Evolutionary conservation across 2,329 filamentous ascomycete species (phyloP), one percentile per base, ranked within the genome.

Genomic region (Curvularia lunata): DNA sequence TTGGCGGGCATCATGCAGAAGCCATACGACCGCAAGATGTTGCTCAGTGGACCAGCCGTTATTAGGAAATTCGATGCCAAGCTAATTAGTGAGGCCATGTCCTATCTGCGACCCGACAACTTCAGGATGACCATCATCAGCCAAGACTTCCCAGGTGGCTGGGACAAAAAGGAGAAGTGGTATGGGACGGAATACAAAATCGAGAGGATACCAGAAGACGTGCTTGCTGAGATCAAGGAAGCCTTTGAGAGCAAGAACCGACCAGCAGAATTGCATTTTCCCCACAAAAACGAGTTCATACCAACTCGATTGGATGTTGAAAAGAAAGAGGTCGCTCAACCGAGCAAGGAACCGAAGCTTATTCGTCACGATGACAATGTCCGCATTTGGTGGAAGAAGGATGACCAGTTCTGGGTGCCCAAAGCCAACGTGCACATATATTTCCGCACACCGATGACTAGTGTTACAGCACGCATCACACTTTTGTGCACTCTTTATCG

Each of bases 341-440:
- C 92, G 1, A 82, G 88, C 0, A 84, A 90, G 54, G 83, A 87
- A 0, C 95, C 95, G 0, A 89, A 88, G 59, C 82, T 99, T 23
- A 89, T 99, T 61, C 88, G 93, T 65, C 92, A 96, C 68, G 94
- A 97, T 65, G 83, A 88, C 5, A 81, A 87, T 32, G 88, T 91
- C 0, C 88, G 93, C 28, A 89, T 91, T 2, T 99, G 95, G 95
- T 97, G 88, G 82, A 99, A 99, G 82, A 98, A 98, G 79, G 95
- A 99, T 70, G 95, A 99, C 68, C 92, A 89, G 0, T 99, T 98
- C 78, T 98, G 94, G 93, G 95, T 98, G 9, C 95, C 95, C 8
- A 97, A 96, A 76, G 95, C 91, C 3, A 95, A 92, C 58, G 81
- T 98, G 18, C 86, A 92, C 64, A 86, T 97, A 63, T 91, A 88